Evolutionary conservation across 768 basidiomycete genomes (phyloP), one percentile per base, ranked within the genome.

Genomic region (Boletus insuetus): DNA sequence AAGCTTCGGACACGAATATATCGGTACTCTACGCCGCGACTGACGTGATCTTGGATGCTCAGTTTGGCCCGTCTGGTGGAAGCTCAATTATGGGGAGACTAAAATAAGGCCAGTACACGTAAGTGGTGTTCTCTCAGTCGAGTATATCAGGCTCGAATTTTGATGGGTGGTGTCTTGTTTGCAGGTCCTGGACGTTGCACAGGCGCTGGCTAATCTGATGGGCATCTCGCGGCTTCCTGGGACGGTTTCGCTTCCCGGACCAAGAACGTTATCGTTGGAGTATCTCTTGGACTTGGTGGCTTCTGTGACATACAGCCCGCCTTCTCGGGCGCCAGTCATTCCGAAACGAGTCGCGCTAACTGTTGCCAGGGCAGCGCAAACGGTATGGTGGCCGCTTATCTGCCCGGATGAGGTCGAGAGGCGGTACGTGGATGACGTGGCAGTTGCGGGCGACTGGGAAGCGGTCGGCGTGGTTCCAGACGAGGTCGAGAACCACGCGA

Each of bases 41-140:
- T 62, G 22, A 54, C 53, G 58, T 53, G 51, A 58, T 43, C 22
- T 29, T 46, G 34, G 46, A 20, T 31, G 37, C 54, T 60, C 17
- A 65, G 94, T 83, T 61, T 95, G 89, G 83, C 89, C 95, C 14
- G 87, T 93, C 56, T 89, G 91, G 81, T 98, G 88, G 92, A 90
- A 91, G 69, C 79, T 98, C 58, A 99, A 99, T 78, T 74, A 89
- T 64, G 91, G 84, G 37, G 75, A 88, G 71, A 95, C 97, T 22
- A 84, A 82, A 73, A 84, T 91, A 71, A 88, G 93, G 34, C 97
- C 97, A 0, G 92, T 89, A 44, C 94, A 98, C 80, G 91, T 92
- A 77, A 73, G 85, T 76, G 45, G 53, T 58, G 55, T 43, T 49
- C 49, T 58, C 51, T 58, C 51, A 57, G 42, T 58, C 67, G 64